These are phyloP conservation scores for Russula sp. DNA, from an alignment of 768 basidiomycete genomes.

Conservation along the genomic window DNA sequence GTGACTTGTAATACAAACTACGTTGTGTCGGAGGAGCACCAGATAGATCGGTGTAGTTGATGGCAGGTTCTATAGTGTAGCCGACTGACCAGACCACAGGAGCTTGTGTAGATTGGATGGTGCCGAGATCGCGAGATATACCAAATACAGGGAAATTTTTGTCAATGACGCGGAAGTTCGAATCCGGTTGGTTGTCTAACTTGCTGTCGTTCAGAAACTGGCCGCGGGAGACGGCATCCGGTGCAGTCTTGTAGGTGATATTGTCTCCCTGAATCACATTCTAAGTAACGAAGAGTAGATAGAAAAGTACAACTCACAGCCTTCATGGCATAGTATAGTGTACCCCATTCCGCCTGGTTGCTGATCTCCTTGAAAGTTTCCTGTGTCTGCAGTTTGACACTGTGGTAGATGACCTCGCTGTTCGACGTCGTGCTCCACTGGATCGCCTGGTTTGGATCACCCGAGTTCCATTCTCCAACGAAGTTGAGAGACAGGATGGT, in stretches of 20 bases:
- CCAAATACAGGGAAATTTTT: conserved; percentile 23
- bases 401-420: conserved; percentile 15
- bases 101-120: conserved; percentile 15
- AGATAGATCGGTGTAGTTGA: conserved; percentile 29
- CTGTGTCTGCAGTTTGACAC: conserved; percentile 3
- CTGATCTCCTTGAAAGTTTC: conserved; percentile 9
- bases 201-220: conserved; percentile 20
- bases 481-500: neutral
- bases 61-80: conserved; percentile 24
- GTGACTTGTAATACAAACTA: conserved; percentile 37
- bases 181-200: conserved; percentile 12
- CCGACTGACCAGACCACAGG: conserved; percentile 28
- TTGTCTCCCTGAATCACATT: conserved; percentile 1
- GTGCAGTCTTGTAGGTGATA: conserved; percentile 18
- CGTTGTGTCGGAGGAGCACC: conserved; percentile 35
- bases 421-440: conserved; percentile 1
- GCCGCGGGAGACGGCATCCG: conserved; percentile 12
- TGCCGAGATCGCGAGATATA: conserved; percentile 26
- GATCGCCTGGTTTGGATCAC: conserved; percentile 8
- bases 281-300: neutral
- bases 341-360: conserved; percentile 21
- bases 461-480: conserved; percentile 24
- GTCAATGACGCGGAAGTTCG: conserved; percentile 15
- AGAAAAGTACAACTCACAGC: conserved; percentile 1
- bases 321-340: conserved; percentile 18